phyloP scores from a whole-genome alignment of 768 basidiomycete species.

The Pleurotus tuoliensis region DNA sequence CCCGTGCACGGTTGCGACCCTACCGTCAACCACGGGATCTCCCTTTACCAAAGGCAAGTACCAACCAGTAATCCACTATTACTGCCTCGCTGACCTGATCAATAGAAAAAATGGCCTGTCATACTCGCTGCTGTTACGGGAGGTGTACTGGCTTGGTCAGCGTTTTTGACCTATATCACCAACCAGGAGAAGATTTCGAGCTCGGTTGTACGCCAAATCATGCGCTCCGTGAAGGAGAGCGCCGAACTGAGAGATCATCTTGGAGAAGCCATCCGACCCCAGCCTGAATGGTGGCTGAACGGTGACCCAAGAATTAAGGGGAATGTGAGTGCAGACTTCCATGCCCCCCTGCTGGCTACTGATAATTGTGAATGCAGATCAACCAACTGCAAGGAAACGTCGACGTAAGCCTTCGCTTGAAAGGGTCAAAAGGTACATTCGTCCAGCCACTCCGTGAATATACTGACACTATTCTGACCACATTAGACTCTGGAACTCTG shows the following conservation, averaged over 20 bases:
- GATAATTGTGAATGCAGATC: constrained; percentile 41
- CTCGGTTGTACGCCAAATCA: constrained; percentile 66
- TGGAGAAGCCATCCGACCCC: constrained; percentile 62
- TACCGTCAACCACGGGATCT: neutral
- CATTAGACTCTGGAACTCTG: constrained; percentile 63
- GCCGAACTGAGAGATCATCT: constrained; percentile 45
- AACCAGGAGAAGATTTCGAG: constrained; percentile 78
- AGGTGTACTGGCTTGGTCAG: constrained; percentile 62
- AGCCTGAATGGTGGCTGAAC: constrained; percentile 72
- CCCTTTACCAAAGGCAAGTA: neutral
- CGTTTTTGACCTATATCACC: constrained; percentile 64
- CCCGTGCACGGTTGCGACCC: neutral
- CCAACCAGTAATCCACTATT: neutral
- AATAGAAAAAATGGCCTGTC: constrained; percentile 55
- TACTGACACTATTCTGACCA: neutral
- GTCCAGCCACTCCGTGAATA: neutral
- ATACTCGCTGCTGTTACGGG: constrained; percentile 43
- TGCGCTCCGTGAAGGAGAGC: constrained; percentile 55
- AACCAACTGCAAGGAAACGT: constrained; percentile 73
- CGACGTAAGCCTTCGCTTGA: constrained; percentile 73
- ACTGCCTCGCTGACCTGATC: neutral
- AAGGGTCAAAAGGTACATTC: constrained; percentile 60
- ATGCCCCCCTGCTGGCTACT: neutral
- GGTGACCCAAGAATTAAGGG: constrained; percentile 72
- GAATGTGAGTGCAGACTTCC: constrained; percentile 40